Conservation (phyloP, 352 stramenopile genomes). For the Saprolegnia diclina region DNA sequence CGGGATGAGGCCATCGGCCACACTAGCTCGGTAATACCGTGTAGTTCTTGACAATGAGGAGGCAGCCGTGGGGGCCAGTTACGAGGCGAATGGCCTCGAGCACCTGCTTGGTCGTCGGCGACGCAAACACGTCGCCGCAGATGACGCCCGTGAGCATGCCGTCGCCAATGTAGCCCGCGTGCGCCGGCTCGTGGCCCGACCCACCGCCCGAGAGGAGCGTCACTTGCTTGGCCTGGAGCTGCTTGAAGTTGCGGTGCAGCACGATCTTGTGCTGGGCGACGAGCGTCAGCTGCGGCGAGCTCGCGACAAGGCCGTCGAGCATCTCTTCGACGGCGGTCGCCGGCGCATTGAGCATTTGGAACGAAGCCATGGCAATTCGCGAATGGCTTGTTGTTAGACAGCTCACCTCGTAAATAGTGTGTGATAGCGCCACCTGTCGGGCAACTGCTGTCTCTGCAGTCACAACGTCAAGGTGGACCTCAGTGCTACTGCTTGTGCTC, state of each 20-base stretch:
- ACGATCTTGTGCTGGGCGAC: conserved; percentile 55
- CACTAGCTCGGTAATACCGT: conserved; percentile 41
- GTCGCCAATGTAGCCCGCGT: conserved; percentile 94
- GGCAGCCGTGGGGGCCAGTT: conserved; percentile 73
- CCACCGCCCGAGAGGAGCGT: conserved; percentile 71
- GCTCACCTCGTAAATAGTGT: neutral
- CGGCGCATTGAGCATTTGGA: conserved; percentile 25
- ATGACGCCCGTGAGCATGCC: conserved; percentile 96
- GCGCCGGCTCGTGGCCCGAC: conserved; percentile 92
- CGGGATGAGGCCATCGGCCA: neutral
- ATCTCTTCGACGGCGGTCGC: conserved; percentile 52
- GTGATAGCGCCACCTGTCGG: neutral
- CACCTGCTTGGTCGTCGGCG: conserved; percentile 89
- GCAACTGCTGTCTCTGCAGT: no score
- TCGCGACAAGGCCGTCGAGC: conserved; percentile 61
- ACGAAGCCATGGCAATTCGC: neutral
- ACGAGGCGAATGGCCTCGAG: conserved; percentile 92
- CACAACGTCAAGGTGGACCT: no score
- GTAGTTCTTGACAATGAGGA: conserved; percentile 99
- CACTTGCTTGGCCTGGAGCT: conserved; percentile 60
- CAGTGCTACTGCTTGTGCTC: no score
- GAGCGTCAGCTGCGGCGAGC: conserved; percentile 63
- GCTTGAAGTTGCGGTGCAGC: conserved; percentile 61
- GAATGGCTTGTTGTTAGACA: neutral
- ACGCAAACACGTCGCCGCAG: conserved; percentile 95